Conservation (phyloP, 768 basidiomycete species). For the Collybiopsis confluens region DNA sequence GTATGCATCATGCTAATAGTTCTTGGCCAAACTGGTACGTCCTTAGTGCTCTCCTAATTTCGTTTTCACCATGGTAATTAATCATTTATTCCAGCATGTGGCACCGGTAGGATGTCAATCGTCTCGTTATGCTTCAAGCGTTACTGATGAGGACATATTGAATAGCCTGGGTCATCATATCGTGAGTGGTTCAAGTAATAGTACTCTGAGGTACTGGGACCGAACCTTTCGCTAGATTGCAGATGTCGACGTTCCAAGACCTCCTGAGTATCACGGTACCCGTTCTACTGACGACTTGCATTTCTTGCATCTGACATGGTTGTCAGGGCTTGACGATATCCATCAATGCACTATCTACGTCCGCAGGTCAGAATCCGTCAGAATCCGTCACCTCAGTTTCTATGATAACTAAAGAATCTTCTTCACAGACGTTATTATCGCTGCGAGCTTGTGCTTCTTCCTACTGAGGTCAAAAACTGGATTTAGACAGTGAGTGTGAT, state of each 20-base stretch:
- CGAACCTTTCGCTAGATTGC: neutral
- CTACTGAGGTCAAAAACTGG: conserved; percentile 9
- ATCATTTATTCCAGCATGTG: neutral
- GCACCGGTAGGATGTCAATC: neutral
- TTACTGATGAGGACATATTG: neutral
- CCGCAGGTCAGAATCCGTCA: neutral
- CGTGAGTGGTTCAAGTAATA: neutral
- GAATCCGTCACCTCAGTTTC: neutral
- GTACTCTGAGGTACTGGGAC: neutral
- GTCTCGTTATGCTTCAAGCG: neutral
- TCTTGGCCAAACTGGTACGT: conserved; percentile 7
- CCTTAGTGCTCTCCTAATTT: neutral
- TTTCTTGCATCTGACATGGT: neutral
- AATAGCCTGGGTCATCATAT: conserved; percentile 10
- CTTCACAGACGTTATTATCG: conserved; percentile 10
- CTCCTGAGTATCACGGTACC: conserved; percentile 7
- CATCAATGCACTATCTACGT: conserved; percentile 11
- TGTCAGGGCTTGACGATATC: conserved; percentile 8
- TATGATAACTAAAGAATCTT: no score
- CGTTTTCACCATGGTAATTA: neutral
- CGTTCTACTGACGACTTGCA: neutral
- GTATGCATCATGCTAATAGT: conserved; percentile 6
- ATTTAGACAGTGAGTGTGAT: conserved; percentile 7
- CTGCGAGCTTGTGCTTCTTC: conserved; percentile 8
- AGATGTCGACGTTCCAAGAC: conserved; percentile 5